Base-by-base conservation (phyloP, 495 filamentous ascomycete genomes). In the Zalerion maritima region DNA sequence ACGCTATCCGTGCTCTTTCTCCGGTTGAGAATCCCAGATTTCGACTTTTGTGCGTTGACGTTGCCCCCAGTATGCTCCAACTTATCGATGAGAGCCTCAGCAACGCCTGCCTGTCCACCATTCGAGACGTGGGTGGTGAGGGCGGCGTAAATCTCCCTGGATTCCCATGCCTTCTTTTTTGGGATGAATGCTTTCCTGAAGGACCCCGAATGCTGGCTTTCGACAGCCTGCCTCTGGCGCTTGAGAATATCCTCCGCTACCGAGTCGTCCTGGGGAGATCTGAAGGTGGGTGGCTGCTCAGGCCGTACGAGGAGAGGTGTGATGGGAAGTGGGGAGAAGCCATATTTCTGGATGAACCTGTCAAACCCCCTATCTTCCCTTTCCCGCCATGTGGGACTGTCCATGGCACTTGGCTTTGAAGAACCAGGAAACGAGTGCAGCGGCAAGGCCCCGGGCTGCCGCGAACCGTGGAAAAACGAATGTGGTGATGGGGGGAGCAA, bases 61-160 rank as follows among this genome's bases (percentile, higher is more conserved):
- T 64, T 54, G 4, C 58, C 59, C 12, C 61, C 61, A 18, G 40
- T 52, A 6, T 40, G 30, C 14, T 45, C 36, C 24, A 66, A 40
- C 46, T 55, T 66, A 3, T 36, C 41, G 23, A 66, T 59, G 12
- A 66, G 44, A 12, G 47, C 57, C 33, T 64, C 58, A 29, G 61
- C 60, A 19, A 66, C 58, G 1, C 51, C 58, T 5, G 61, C 54
- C 0, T 55, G 49, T 3, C 61, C 61, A 14, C 34, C 38, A 26
- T 54, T 55, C 18, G 40, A 30, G 11, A 66, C 50, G 21, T 61
- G 58, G 22, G 44, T 44, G 14, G 52, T 34, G 21, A 66, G 54
- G 15, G 49, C 52, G 18, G 55, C 54, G 37, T 60, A 58, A 11
- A 66, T 51, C 31, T 66, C 59, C 22, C 48, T 51, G 17, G 55